A percentile compares a stretch with the other conserved stretches of the same genome.
Evolutionary conservation across 257 asterid species (phyloP).

Genomic region (Salvia hispanica): DNA sequence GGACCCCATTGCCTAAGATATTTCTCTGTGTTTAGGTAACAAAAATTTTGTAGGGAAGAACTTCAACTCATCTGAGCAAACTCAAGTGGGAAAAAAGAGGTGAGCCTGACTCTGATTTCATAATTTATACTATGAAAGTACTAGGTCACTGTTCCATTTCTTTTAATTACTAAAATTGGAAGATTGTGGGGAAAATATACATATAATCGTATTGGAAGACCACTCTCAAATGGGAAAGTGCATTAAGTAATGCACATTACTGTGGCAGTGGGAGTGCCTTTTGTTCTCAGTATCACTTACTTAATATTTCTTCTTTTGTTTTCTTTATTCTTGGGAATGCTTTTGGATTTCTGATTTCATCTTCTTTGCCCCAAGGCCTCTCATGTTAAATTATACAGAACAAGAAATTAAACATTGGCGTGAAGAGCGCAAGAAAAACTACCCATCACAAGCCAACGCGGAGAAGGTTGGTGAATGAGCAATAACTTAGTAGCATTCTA

Average conservation of each 20-base stretch:
- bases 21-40: slow-evolving; percentile 42
- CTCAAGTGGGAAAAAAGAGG: slow-evolving; percentile 62
- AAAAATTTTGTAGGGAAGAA: slow-evolving; percentile 39
- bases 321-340: slow-evolving; percentile 14
- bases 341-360: slow-evolving; percentile 27
- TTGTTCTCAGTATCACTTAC: slow-evolving; percentile 12
- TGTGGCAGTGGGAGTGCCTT: neutral
- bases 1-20: slow-evolving; percentile 18
- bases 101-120: slow-evolving; percentile 32
- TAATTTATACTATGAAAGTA: slow-evolving; percentile 21
- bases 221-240: slow-evolving; percentile 18
- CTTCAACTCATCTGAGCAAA: slow-evolving; percentile 32
- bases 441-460: slow-evolving; percentile 65
- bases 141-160: slow-evolving; percentile 4
- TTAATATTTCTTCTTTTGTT: slow-evolving; percentile 3
- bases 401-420: slow-evolving; percentile 92
- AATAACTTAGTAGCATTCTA: slow-evolving; percentile 16
- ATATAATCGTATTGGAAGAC: slow-evolving; percentile 9
- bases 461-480: slow-evolving; percentile 58
- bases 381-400: slow-evolving; percentile 59
- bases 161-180: neutral
- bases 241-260: slow-evolving; percentile 6
- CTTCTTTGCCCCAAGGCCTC: slow-evolving; percentile 45
- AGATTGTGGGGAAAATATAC: slow-evolving; percentile 14
- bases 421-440: slow-evolving; percentile 68